These are phyloP conservation scores for Plasmodium gaboni DNA, from an alignment of 169 alveolate species.

Conservation along the genomic window DNA sequence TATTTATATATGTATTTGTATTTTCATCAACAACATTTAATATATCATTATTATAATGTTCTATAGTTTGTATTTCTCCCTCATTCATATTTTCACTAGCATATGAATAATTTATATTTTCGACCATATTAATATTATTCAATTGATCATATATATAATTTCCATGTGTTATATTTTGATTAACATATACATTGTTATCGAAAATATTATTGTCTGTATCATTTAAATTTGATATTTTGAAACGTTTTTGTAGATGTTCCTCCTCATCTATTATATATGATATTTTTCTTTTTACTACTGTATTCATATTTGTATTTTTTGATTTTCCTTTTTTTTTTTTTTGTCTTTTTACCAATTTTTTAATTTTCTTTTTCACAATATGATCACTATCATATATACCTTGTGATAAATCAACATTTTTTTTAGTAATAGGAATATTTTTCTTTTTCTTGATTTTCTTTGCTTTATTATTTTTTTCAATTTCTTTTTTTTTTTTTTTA, in stretches of 20 bases:
- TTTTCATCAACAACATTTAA: not conserved
- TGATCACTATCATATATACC: not conserved
- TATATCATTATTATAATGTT: not conserved
- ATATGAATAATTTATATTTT: not conserved
- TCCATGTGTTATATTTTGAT: no score
- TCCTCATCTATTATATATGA: not conserved
- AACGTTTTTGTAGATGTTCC: not conserved
- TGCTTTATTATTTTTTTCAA: not conserved
- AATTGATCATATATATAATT: no score
- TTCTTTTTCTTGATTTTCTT: not conserved
- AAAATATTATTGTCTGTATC: not conserved
- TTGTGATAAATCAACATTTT: no score
- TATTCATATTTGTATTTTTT: not conserved
- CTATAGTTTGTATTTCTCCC: not conserved
- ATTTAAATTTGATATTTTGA: conserved; percentile 7
- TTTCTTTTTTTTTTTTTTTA: not conserved
- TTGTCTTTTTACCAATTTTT: not conserved
- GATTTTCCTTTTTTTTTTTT: conserved; percentile 6
- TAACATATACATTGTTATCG: no score
- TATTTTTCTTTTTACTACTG: not conserved
- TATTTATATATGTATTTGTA: not conserved
- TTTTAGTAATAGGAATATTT: not conserved
- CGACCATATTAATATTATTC: no score
- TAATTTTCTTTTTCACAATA: not conserved
- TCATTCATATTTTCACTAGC: not conserved